phyloP scores from a whole-genome alignment of 192 early-diverging fungal species.

The Backusella circina region DNA sequence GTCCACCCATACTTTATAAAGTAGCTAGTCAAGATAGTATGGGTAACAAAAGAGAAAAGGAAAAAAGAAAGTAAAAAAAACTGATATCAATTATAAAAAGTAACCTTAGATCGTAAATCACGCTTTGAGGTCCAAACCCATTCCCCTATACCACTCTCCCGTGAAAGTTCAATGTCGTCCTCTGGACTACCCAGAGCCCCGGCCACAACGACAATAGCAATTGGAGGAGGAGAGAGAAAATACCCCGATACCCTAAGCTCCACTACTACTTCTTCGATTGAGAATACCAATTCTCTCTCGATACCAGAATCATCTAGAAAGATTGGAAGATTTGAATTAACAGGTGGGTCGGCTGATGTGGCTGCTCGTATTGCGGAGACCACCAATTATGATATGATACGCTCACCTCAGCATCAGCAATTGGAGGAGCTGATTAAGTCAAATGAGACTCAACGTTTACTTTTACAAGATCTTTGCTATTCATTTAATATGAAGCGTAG shows the following conservation, averaged over 20 bases:
- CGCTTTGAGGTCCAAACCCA: conserved; percentile 30
- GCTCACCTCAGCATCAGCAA: background rate
- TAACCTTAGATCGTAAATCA: conserved; percentile 32
- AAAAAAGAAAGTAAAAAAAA: background rate
- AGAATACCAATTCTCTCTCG: background rate
- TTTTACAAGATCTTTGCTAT: conserved; percentile 15
- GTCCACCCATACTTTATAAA: background rate
- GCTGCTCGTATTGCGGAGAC: background rate
- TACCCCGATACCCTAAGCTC: background rate
- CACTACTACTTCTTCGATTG: background rate
- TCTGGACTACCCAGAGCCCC: conserved; percentile 13
- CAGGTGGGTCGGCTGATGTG: conserved; percentile 1
- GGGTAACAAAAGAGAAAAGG: background rate
- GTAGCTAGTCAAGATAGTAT: conserved; percentile 20
- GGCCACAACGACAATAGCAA: too few relatives aligned
- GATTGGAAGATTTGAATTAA: conserved; percentile 32
- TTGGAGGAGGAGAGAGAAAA: background rate
- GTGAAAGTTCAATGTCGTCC: conserved; percentile 15
- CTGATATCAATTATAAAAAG: too few relatives aligned
- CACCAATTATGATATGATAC: background rate
- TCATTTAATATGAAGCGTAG: conserved; percentile 6
- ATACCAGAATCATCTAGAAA: conserved; percentile 21
- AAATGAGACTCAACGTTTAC: conserved; percentile 18
- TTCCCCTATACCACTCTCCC: conserved; percentile 10
- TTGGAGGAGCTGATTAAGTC: conserved; percentile 20